Evolutionary conservation across 2,329 filamentous ascomycete genomes (phyloP), one percentile per base, ranked within the genome.

Genomic region (Cladophialophora carrionii): DNA sequence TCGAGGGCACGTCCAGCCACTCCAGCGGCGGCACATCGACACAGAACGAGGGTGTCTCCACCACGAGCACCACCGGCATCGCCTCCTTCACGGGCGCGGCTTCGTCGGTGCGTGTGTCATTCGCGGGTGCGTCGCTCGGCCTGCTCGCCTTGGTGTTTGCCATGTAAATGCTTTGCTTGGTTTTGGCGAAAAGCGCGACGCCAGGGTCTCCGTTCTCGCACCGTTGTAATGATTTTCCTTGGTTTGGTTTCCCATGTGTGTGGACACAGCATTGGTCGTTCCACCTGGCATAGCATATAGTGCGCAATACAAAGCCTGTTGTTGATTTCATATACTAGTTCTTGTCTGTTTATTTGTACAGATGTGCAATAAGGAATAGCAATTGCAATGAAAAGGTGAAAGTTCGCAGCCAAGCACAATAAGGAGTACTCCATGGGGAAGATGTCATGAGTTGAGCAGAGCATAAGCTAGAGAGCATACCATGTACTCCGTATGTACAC

Each of bases 11-110:
- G 37, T 24, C 26, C 9, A 52, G 9, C 48, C 26, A 4, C 22
- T 54, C 26, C 17, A 26, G 22, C 48, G 48, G 48, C 34, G 58
- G 58, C 22, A 46, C 49, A n/a, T 34, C 26, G n/a, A 49, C 31
- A 14, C 20, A 51, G 10, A 60, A 60, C 57, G 57, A 60, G 48
- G 57, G 57, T 2, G 31, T 54, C 14, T 57, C 51, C 52, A 59
- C 54, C 8, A 65, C 60, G 8, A 46, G 29, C 62, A 46, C 12
- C 46, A 12, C 48, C 10, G 14, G 24, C 20, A 22, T 55, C 26
- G 59, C 61, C 14, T 62, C 63, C 14, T 69, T 59, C 58, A 70
- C 68, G 51, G 68, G 68, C 52, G 68, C 68, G 17, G 68, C 68
- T 20, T 64, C 63, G 5, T 61, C 63, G 17, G 57, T 64, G 55